Evolutionary conservation across 345 rosid species (phyloP), one percentile per base, ranked within the genome.

Genomic region (Balakata baccata): DNA sequence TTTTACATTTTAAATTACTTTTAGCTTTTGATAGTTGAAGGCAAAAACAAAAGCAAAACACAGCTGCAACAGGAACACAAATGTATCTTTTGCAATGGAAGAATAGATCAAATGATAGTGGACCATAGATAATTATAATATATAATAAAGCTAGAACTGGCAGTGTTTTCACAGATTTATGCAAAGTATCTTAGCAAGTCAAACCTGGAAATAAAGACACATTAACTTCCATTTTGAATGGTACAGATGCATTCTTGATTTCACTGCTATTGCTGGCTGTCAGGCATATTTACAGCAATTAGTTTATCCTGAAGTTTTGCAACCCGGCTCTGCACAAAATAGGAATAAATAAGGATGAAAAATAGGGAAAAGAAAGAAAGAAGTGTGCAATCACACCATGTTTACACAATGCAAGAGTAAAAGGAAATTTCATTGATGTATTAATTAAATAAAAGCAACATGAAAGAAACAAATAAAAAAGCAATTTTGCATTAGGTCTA

Each of bases 261-360:
- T 65, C 52, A 29, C 20, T 75, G 57, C 37, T 20, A 53, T 38
- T 67, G n/a, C 51, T 47, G 39, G 18, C 69, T 74, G 61, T 57
- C 54, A 14, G 73, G 64, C 38, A 50, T 39, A 81, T 84, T 81
- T 41, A 75, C 76, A 64, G 82, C 83, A 57, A 72, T 81, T 65
- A 75, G 82, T 73, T 82, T 86, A 82, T 88, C 85, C 70, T 76
- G 84, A 68, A 92, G 89, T 66, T 86, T 84, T 37, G 82, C 82
- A 53, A 88, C 86, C 74, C 93, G 91, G 53, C 68, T 78, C 97
- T 91, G 82, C 79, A 76, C 18, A 11, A 38, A 60, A 49, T 29
- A 29, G 37, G 23, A 23, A 9, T 11, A 53, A 0, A 37, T 61
- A 2, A 61, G 37, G 14, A 34, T 23, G 16, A 59, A 7, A 37